Base-by-base conservation (phyloP, 441 rosid species). In the Populus trichocarpa region DNA sequence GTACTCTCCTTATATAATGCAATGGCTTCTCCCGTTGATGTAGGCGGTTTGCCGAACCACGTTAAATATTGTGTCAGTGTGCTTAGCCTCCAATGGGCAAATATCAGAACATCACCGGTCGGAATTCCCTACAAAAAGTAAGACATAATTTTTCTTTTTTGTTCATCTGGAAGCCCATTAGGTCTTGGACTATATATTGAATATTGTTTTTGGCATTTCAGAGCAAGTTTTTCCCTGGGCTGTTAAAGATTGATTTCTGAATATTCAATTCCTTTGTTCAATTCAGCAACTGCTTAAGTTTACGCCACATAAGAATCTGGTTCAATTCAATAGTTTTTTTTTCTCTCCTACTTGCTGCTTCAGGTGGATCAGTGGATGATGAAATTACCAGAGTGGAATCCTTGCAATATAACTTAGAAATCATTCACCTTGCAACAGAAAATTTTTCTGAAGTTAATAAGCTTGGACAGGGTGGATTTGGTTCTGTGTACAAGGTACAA, bases 381-480 rank as follows among this genome's bases (percentile, higher is more conserved):
- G 79, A 75, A 57, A 75, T 46, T 20, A 61, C n/a, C 65, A 18
- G 18, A 0, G 71, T 2, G 25, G 75, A 70, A 42, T 77, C 78
- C 22, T 25, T 81, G 75, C 83, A 77, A 26, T 42, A 61, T 11
- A 75, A 69, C 10, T 74, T 81, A 11, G 72, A 33, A 7, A 81
- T n/a, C 3, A 2, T 81, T 9, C 26, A 35, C 10, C 22, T 14
- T 35, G 78, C 81, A 32, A 81, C 83, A 22, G 25, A 77, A 46
- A 70, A 81, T 33, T 81, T 81, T 26, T 75, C 77, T 5, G 74
- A 71, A 8, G 61, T 40, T 26, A 82, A 78, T 64, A 82, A 75
- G 75, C 77, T 82, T 25, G 82, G 84, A 23, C 72, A 72, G 63
- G 82, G 84, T 25, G 81, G 81, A 30, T 79, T 73, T 64, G 81